Conservation (phyloP, 2,329 filamentous ascomycete genomes). For the Sarocladium brachiariae region DNA sequence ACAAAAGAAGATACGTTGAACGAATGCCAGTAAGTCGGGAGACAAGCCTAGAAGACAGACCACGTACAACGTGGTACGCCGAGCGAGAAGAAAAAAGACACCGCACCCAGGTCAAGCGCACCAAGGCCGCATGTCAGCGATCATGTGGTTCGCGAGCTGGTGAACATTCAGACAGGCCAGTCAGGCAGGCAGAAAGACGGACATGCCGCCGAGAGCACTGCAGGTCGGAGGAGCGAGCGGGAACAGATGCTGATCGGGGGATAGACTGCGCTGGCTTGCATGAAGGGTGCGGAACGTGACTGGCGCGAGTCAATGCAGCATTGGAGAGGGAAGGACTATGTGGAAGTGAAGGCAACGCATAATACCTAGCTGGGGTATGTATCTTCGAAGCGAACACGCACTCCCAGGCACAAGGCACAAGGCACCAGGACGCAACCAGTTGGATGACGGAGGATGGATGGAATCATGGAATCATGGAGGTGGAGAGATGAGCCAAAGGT, state of each 20-base stretch:
- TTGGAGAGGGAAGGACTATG: neutral
- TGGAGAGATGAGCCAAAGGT: no score
- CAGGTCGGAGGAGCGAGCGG: neutral
- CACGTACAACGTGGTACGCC: slow-evolving; percentile 1
- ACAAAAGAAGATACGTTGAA: neutral
- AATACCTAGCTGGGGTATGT: no score
- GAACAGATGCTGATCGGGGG: neutral
- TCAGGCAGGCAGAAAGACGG: no score
- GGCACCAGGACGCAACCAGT: no score
- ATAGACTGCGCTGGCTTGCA: slow-evolving; percentile 1
- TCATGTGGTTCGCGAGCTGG: slow-evolving; percentile 1
- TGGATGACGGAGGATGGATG: no score
- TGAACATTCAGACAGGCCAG: neutral
- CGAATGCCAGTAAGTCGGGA: neutral
- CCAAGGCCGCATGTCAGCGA: neutral
- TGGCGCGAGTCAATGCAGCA: neutral
- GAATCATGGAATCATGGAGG: no score
- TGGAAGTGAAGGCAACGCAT: neutral
- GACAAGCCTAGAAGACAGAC: no score
- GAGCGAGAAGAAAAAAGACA: no score
- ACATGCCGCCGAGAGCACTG: no score
- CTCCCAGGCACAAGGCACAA: neutral
- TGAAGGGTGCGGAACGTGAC: neutral
- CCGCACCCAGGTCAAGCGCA: no score
- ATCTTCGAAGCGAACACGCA: no score